A percentile compares a stretch with the other conserved stretches of the same genome.
These are phyloP conservation scores for Candida tibetensis DNA, from an alignment of 805 yeast species.

Conservation along the genomic window DNA sequence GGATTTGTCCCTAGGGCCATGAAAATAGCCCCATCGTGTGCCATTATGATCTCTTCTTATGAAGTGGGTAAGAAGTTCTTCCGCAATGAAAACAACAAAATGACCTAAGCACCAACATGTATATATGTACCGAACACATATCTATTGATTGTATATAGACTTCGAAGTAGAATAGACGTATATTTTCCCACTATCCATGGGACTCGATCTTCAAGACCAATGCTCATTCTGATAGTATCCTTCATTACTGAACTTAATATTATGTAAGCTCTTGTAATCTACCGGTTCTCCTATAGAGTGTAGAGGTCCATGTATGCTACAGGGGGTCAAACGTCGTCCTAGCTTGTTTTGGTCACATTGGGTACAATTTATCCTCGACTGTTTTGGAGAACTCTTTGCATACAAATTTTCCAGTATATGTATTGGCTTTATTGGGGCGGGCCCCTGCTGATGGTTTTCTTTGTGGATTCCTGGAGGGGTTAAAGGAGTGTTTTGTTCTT, in stretches of 20 bases:
- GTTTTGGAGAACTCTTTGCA: slow-evolving; percentile 3
- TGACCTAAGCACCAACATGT: too few relatives aligned
- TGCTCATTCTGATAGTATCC: too few relatives aligned
- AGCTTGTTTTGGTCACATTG: too few relatives aligned
- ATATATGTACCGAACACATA: too few relatives aligned
- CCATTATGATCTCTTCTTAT: slow-evolving; percentile 95
- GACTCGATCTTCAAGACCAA: too few relatives aligned
- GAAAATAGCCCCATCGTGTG: slow-evolving; percentile 96
- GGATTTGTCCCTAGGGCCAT: slow-evolving; percentile 84
- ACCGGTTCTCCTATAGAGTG: too few relatives aligned
- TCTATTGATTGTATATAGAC: too few relatives aligned
- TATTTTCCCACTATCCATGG: neutral
- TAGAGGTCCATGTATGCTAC: too few relatives aligned
- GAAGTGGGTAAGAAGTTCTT: slow-evolving; percentile 74
- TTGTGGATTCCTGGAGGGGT: neutral
- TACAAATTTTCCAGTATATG: too few relatives aligned
- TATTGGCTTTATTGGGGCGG: neutral
- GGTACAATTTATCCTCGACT: too few relatives aligned
- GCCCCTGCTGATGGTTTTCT: slow-evolving; percentile 8
- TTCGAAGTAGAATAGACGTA: neutral
- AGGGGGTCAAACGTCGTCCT: slow-evolving; percentile 11
- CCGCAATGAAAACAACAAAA: slow-evolving; percentile 19
- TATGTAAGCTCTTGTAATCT: too few relatives aligned
- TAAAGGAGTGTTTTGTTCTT: neutral
- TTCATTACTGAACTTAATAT: too few relatives aligned